A percentile compares a stretch with the other conserved stretches of the same genome.
These are phyloP conservation scores for Candida verbasci DNA, from an alignment of 805 yeast species.

Conservation along the genomic window DNA sequence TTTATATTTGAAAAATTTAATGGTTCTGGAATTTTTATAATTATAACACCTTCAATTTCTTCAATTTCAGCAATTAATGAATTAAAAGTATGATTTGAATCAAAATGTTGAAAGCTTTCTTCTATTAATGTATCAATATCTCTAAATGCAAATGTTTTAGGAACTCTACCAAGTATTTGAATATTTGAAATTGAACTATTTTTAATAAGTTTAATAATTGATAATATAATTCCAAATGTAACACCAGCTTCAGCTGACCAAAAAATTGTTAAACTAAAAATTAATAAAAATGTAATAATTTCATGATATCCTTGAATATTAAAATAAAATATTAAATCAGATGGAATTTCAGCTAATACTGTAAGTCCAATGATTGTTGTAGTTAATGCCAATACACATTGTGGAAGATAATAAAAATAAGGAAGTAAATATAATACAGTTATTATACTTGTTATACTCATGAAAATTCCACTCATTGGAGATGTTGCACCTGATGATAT, in stretches of 20 bases:
- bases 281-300: constrained; percentile 16
- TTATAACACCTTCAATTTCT: constrained; percentile 65
- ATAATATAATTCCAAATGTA: constrained; percentile 29
- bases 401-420: constrained; percentile 22
- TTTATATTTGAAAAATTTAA: constrained; percentile 82
- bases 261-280: constrained; percentile 23
- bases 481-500: constrained; percentile 44
- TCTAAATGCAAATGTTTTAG: constrained; percentile 45
- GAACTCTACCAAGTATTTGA: constrained; percentile 67
- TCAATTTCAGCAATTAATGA: constrained; percentile 31
- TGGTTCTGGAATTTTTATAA: constrained; percentile 84
- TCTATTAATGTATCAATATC: constrained; percentile 65
- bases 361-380: constrained; percentile 47
- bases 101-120: constrained; percentile 28
- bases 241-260: constrained; percentile 40
- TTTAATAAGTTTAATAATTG: constrained; percentile 44
- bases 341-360: constrained; percentile 36
- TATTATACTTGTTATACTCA: constrained; percentile 25
- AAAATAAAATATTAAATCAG: constrained; percentile 31
- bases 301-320: constrained; percentile 26
- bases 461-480: constrained; percentile 35
- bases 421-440: constrained; percentile 23
- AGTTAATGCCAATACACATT: constrained; percentile 30
- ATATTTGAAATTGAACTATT: constrained; percentile 80
- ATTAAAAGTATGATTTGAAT: constrained; percentile 4